Evolutionary conservation across 306 rosid genomes (phyloP).

Genomic region (Sicyos baderoa): DNA sequence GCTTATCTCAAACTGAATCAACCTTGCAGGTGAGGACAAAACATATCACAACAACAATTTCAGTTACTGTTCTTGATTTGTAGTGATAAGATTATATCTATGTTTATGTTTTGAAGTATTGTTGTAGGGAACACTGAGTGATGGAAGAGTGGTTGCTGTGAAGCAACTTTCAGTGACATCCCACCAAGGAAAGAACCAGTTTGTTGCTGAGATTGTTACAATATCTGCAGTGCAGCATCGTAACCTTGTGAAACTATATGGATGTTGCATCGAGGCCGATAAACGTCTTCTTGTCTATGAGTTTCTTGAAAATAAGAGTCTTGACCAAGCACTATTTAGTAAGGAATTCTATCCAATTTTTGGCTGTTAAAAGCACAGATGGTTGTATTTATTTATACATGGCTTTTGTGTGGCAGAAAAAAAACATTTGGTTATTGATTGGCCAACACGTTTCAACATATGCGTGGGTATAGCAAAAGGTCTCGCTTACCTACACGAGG

Average conservation of each 20-base stretch:
- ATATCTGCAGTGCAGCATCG: constrained; percentile 29
- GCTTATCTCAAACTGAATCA: too few species aligned
- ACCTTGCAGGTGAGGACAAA: too few species aligned
- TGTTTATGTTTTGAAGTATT: too few species aligned
- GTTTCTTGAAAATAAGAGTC: constrained; percentile 29
- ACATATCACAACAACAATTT: too few species aligned
- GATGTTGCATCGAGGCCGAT: constrained; percentile 29
- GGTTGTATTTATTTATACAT: neutral
- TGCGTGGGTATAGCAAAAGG: constrained; percentile 30
- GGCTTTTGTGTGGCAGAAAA: constrained; percentile 16
- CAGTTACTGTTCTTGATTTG: too few species aligned
- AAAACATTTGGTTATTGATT: constrained; percentile 19
- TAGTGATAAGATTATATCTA: too few species aligned
- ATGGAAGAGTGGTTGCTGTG: constrained; percentile 30
- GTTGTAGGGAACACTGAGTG: constrained; percentile 25
- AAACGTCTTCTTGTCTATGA: constrained; percentile 29
- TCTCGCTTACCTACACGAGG: constrained; percentile 34
- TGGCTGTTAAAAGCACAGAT: neutral
- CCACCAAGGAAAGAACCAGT: constrained; percentile 26
- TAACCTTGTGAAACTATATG: constrained; percentile 28
- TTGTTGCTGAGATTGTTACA: constrained; percentile 26
- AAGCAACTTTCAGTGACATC: constrained; percentile 31
- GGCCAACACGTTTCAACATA: constrained; percentile 29
- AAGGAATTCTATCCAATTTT: too few species aligned
- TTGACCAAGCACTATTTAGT: constrained; percentile 31